phyloP scores from a whole-genome alignment of 2,329 filamentous ascomycete genomes.

The Calonectria naviculata region DNA sequence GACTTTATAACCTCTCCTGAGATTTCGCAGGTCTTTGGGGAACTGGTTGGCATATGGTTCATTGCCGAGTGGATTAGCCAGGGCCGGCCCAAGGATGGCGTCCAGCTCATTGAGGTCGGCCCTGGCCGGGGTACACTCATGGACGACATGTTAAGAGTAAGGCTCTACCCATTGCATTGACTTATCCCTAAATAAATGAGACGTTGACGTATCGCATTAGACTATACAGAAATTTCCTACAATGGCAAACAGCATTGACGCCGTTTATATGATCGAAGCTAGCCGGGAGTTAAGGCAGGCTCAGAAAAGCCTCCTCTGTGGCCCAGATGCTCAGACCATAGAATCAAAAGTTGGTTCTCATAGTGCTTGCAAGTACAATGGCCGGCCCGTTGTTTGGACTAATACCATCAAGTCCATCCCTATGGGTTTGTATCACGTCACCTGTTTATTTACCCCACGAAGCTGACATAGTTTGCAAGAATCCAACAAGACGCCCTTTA shows the following conservation, averaged over 20 bases:
- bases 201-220: slow-evolving; percentile 53
- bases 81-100: slow-evolving; percentile 76
- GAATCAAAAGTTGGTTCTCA: slow-evolving; percentile 80
- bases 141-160: slow-evolving; percentile 92
- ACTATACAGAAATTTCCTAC: slow-evolving; percentile 86
- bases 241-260: slow-evolving; percentile 81
- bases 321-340: slow-evolving; percentile 71
- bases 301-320: slow-evolving; percentile 87
- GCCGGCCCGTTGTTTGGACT: slow-evolving; percentile 86
- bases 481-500: slow-evolving; percentile 83
- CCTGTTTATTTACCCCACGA: not conserved
- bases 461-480: slow-evolving; percentile 51
- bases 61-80: slow-evolving; percentile 97
- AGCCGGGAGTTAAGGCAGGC: slow-evolving; percentile 80
- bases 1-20: slow-evolving; percentile 98
- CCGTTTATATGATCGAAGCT: slow-evolving; percentile 96
- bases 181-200: not conserved
- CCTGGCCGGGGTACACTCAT: slow-evolving; percentile 95
- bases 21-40: slow-evolving; percentile 97
- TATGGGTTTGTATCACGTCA: slow-evolving; percentile 58
- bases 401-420: slow-evolving; percentile 90
- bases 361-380: slow-evolving; percentile 80
- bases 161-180: slow-evolving; percentile 40
- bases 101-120: slow-evolving; percentile 93
- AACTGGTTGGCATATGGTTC: slow-evolving; percentile 94